These are phyloP conservation scores for Blyttiomyces sp. DNA, from an alignment of 371 early-diverging fungal genomes.

Conservation along the genomic window DNA sequence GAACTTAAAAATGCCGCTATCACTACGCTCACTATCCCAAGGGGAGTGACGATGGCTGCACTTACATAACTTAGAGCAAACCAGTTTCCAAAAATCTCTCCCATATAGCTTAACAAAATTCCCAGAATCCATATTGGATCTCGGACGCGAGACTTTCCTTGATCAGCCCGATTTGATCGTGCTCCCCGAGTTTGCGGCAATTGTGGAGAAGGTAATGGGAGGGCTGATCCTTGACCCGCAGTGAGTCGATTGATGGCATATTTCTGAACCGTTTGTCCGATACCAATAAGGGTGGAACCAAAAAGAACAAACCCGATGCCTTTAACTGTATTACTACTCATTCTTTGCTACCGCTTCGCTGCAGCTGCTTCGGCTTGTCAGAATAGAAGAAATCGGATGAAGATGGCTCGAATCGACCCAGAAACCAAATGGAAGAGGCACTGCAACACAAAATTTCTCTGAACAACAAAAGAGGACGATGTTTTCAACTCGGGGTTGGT, in stretches of 20 bases:
- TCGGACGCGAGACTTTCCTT: slow-evolving; percentile 3
- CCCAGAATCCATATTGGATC: slow-evolving; percentile 27
- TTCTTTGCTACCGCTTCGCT: too few relatives aligned
- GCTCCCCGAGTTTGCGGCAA: neutral
- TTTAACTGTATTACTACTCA: too few relatives aligned
- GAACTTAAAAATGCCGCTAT: slow-evolving; percentile 8
- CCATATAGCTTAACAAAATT: slow-evolving; percentile 24
- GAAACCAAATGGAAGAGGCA: too few relatives aligned
- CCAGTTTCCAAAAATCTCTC: slow-evolving; percentile 37
- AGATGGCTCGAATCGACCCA: too few relatives aligned
- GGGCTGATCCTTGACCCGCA: neutral
- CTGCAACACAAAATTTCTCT: too few relatives aligned
- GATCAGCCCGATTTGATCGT: neutral
- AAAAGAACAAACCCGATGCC: too few relatives aligned
- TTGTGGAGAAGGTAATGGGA: neutral
- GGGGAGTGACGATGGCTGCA: slow-evolving; percentile 38
- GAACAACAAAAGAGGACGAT: too few relatives aligned
- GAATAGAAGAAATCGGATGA: too few relatives aligned
- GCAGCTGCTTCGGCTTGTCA: too few relatives aligned
- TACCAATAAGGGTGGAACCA: slow-evolving; percentile 37
- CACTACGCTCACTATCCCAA: slow-evolving; percentile 30
- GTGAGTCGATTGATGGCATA: slow-evolving; percentile 26
- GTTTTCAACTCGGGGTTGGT: too few relatives aligned
- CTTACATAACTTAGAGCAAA: slow-evolving; percentile 28
- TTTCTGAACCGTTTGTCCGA: slow-evolving; percentile 40